These are phyloP conservation scores for Acmispon strigosus DNA, from an alignment of 306 rosid species.

Conservation along the genomic window DNA sequence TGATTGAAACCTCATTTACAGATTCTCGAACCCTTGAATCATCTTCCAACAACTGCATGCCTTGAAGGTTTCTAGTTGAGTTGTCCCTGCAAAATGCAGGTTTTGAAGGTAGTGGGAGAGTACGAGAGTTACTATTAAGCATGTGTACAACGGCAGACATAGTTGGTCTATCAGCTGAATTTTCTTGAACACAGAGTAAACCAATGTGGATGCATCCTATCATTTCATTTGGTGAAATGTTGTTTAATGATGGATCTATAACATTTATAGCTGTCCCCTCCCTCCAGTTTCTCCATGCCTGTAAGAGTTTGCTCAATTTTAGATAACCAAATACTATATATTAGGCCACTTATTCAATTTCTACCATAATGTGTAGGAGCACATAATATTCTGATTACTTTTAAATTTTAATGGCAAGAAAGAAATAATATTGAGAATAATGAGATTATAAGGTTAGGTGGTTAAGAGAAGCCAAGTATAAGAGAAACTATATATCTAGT, in stretches of 20 bases:
- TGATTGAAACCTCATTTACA: too few relatives aligned
- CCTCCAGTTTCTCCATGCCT: constrained; percentile 50
- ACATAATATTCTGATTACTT: background rate
- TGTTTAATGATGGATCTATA: constrained; percentile 25
- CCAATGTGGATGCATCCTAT: constrained; percentile 54
- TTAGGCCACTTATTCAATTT: background rate
- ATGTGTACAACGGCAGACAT: constrained; percentile 30
- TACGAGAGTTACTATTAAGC: constrained; percentile 24
- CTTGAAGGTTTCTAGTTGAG: background rate
- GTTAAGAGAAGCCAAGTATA: constrained; percentile 18
- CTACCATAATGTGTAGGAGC: background rate
- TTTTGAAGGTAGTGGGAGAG: constrained; percentile 18
- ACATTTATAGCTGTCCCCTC: constrained; percentile 17
- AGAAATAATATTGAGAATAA: background rate
- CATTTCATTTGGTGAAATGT: constrained; percentile 21
- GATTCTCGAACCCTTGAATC: too few relatives aligned
- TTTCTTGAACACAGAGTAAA: constrained; percentile 44
- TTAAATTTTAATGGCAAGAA: background rate
- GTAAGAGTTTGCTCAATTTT: background rate
- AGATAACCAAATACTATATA: background rate
- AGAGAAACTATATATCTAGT: too few relatives aligned
- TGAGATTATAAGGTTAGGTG: too few relatives aligned
- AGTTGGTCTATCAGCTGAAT: too few relatives aligned
- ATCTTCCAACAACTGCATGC: background rate
- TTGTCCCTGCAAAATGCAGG: constrained; percentile 33